Evolutionary conservation across 345 rosid genomes (phyloP).

Genomic region (Boechera stricta): DNA sequence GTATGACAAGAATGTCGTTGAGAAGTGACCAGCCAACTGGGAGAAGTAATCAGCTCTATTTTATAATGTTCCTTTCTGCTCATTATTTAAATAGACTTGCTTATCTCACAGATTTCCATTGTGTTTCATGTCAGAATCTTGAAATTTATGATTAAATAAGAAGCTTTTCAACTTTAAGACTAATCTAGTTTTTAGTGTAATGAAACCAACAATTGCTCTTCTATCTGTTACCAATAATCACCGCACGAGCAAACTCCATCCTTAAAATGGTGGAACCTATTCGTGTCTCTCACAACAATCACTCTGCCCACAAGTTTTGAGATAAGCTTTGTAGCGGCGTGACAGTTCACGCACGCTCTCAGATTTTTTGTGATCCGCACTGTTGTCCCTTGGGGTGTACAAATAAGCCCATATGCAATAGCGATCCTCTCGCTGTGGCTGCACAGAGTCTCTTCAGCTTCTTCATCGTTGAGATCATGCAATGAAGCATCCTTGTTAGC

Average conservation of each 20-base stretch:
- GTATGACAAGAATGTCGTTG: constrained; percentile 64
- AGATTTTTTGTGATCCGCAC: constrained; percentile 68
- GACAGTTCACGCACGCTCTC: constrained; percentile 70
- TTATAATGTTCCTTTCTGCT: constrained; percentile 11
- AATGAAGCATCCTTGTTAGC: constrained; percentile 55
- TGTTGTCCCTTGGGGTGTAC: constrained; percentile 62
- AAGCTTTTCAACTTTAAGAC: constrained; percentile 36
- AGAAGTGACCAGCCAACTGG: constrained; percentile 39
- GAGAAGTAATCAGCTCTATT: constrained; percentile 38
- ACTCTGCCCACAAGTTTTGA: constrained; percentile 63
- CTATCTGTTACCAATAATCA: constrained; percentile 52
- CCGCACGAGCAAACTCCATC: constrained; percentile 62
- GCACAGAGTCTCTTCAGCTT: constrained; percentile 65
- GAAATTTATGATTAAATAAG: constrained; percentile 39
- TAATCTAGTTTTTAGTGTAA: constrained; percentile 1
- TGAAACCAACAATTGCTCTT: constrained; percentile 5
- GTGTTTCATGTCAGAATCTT: constrained; percentile 37
- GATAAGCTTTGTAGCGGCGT: constrained; percentile 63
- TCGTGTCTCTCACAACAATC: constrained; percentile 70
- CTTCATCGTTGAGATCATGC: constrained; percentile 69
- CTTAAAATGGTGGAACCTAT: constrained; percentile 70
- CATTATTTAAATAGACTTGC: constrained; percentile 37
- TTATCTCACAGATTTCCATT: constrained; percentile 26
- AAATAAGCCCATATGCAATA: constrained; percentile 67
- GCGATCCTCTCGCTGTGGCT: constrained; percentile 76